Conservation (phyloP, 768 basidiomycete species). For the Trametes maxima region DNA sequence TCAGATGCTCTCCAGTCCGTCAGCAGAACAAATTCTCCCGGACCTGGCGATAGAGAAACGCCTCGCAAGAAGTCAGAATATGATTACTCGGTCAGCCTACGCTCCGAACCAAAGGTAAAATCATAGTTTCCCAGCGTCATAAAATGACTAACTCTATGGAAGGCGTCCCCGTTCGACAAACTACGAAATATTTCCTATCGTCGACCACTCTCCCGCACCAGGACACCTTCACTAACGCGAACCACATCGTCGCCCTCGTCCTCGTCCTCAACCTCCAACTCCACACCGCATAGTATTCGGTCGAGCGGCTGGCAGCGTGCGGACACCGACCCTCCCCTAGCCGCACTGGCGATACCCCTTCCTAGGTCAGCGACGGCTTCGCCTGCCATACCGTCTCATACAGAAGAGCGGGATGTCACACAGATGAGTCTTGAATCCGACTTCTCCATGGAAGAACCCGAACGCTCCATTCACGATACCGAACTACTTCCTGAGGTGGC, state of each 20-base stretch:
- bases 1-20: constrained; percentile 34
- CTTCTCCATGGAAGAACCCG: background rate
- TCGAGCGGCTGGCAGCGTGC: constrained; percentile 45
- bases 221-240: constrained; percentile 39
- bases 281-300: constrained; percentile 47
- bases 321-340: constrained; percentile 45
- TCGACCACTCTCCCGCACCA: constrained; percentile 33
- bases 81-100: constrained; percentile 38
- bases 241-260: constrained; percentile 34
- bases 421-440: constrained; percentile 16
- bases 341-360: constrained; percentile 51
- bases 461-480: constrained; percentile 8
- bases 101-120: constrained; percentile 36
- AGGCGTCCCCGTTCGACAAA: constrained; percentile 34
- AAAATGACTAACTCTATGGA: background rate
- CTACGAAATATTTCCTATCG: constrained; percentile 33
- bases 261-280: constrained; percentile 32
- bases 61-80: constrained; percentile 32
- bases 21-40: constrained; percentile 31
- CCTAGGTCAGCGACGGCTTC: constrained; percentile 33
- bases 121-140: background rate
- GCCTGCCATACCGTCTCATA: constrained; percentile 16
- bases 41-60: constrained; percentile 13
- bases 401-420: constrained; percentile 16
- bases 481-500: constrained; percentile 17